Base-by-base conservation (phyloP, 2,329 filamentous ascomycete genomes). In the Rasamsonia emersonii region DNA sequence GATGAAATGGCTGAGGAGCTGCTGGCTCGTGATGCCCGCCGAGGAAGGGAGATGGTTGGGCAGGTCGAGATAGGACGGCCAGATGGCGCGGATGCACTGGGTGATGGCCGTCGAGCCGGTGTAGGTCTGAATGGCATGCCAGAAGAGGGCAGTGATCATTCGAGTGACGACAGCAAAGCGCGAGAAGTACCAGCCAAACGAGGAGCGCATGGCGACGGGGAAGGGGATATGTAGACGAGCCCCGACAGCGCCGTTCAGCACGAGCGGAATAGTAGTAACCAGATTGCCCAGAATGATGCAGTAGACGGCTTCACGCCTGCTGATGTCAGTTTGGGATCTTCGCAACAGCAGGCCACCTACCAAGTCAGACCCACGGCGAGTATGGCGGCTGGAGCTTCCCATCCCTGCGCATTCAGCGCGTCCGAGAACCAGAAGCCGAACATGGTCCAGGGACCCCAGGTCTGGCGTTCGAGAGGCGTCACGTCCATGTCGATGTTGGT, bases 361-460 rank as follows among this genome's bases (percentile, higher is more conserved):
- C 56, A 65, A 3, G 61, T 64, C 35, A 66, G 49, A 9, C 65
- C 65, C 4, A 63, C 50, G 9, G 64, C 59, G 26, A 68, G 59
- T 39, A 68, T 67, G n/a, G 61, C 54, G 5, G 61, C 56, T 3
- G 63, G 61, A n/a, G 56, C 58, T 44, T 59, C 54, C 64, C 65
- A 69, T 24, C 55, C 51, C 41, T 65, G 62, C 16, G 62, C 60
- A 31, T 62, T 64, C 41, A 67, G 47, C 7, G 61, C 54, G 46
- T 68, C 64, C 10, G 47, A 56, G 36, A 67, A 58, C 65, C 65
- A 69, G 42, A 62, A 70, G 1, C 59, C 59, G 4, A 62, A 43
- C 18, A 64, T 53, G 2, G 59, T 58, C 36, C 56, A 56, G 2
- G 53, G 53, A 1, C 58, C 56, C 66, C 66, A 69, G 1, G 61